phyloP scores from a whole-genome alignment of 2,329 filamentous ascomycete genomes.

The Fusarium sp. region DNA sequence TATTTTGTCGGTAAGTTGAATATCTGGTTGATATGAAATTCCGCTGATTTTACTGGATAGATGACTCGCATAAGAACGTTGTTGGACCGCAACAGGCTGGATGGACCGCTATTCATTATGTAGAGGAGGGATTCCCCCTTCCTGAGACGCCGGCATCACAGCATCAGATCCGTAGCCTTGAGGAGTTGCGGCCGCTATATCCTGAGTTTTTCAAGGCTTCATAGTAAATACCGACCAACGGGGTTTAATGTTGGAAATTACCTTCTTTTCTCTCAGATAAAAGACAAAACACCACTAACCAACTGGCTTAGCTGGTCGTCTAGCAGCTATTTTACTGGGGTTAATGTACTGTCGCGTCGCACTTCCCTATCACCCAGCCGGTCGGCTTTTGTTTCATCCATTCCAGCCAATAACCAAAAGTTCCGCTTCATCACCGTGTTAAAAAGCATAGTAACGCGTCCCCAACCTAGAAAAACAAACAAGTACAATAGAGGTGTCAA shows the following conservation, averaged over 20 bases:
- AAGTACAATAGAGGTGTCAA: too few relatives aligned
- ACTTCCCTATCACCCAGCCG: too few relatives aligned
- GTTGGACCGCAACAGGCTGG: conserved; percentile 80
- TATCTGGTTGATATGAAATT: too few relatives aligned
- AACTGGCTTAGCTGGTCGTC: too few relatives aligned
- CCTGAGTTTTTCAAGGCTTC: conserved; percentile 81
- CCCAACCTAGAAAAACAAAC: too few relatives aligned
- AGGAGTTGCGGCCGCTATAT: conserved; percentile 79
- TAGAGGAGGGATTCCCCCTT: conserved; percentile 76
- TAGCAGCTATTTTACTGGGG: too few relatives aligned
- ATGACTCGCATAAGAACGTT: conserved; percentile 89
- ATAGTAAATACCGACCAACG: neutral
- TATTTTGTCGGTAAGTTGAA: conserved; percentile 84
- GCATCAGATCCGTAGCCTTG: conserved; percentile 79
- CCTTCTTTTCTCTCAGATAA: neutral
- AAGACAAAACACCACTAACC: neutral
- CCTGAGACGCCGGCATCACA: conserved; percentile 74
- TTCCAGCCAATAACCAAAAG: too few relatives aligned
- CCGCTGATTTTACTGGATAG: conserved; percentile 55
- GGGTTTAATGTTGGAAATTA: too few relatives aligned
- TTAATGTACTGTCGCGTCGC: too few relatives aligned
- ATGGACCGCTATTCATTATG: conserved; percentile 86
- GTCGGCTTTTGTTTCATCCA: too few relatives aligned
- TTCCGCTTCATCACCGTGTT: too few relatives aligned
- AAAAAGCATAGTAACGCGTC: too few relatives aligned